Evolutionary conservation across 306 rosid species (phyloP).

Genomic region (Quercus mongolica): DNA sequence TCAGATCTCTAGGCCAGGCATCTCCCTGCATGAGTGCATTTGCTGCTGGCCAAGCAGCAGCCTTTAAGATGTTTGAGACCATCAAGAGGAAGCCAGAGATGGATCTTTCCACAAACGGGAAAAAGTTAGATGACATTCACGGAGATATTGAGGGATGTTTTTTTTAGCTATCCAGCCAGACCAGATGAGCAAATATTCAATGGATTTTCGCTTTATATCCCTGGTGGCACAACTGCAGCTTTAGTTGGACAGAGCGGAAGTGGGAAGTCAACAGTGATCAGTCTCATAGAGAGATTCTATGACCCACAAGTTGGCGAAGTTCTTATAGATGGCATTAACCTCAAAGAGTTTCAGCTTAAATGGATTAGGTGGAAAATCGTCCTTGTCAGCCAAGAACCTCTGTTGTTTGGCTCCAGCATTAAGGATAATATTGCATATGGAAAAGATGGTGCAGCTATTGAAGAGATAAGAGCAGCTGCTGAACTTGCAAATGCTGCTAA

Average conservation of each 20-base stretch:
- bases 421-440: conserved; percentile 87
- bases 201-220: conserved; percentile 65
- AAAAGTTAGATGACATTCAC: conserved; percentile 48
- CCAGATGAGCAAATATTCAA: conserved; percentile 69
- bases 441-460: conserved; percentile 72
- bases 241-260: conserved; percentile 95
- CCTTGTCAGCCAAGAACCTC: conserved; percentile 94
- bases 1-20: conserved; percentile 82
- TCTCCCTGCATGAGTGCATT: conserved; percentile 90
- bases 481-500: conserved; percentile 91
- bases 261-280: conserved; percentile 83
- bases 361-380: conserved; percentile 94
- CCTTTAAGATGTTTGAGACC: conserved; percentile 83
- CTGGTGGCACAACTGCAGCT: conserved; percentile 70
- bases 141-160: conserved; percentile 66
- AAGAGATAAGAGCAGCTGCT: conserved; percentile 66
- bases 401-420: conserved; percentile 76
- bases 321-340: conserved; percentile 68
- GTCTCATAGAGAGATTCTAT: conserved; percentile 85
- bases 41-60: conserved; percentile 90
- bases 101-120: conserved; percentile 64
- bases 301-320: conserved; percentile 81
- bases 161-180: conserved; percentile 84
- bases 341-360: conserved; percentile 73
- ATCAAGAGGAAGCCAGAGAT: conserved; percentile 80